Evolutionary conservation across 495 filamentous ascomycete genomes (phyloP), one percentile per base, ranked within the genome.

Genomic region (Chaetomidium leptoderma): DNA sequence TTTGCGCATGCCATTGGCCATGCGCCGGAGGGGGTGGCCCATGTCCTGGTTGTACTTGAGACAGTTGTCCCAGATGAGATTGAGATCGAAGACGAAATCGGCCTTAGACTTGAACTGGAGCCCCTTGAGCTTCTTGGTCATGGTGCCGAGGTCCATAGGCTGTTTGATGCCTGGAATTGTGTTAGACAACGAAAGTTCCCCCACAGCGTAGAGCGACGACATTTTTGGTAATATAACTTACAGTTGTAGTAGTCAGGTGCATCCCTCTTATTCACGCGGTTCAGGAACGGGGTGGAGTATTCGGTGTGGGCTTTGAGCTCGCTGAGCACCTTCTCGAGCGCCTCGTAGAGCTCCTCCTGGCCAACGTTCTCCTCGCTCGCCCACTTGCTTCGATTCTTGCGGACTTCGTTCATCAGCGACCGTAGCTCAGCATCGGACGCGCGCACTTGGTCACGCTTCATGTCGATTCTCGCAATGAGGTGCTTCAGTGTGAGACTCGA

Each of bases 301-400:
- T 97, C 92, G 6, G 92, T 96, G 78, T 92, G 89, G 17, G 92
- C 95, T 68, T 96, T 97, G 35, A 99, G 83, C 66, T 97, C 91
- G 67, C 88, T 92, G 52, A 97, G 77, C 21, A 99, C 93, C 75
- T 96, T 96, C 66, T 99, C 93, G 16, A 91, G 80, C 10, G 93
- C 87, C 74, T 99, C 93, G 66, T 99, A 99, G 4, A 99, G 82
- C 73, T 99, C 93, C 65, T 97, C 93, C 72, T 99, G 93, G 55
- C 90, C 90, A 51, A 99, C 85, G 61, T 92, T 92, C 53, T 99
- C 93, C 70, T 97, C 93, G 70, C 85, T 97, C 19, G 93, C 93
- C 93, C 93, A 99, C 72, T 99, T 99, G 70, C 92, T 96, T 62
- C 93, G 78, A 66, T 96, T 96, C 67, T 97, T 97, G 53, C 93